These are phyloP conservation scores for Polytrichum commune DNA, from an alignment of 225 moss, liverwort and hornwort genomes.

Conservation along the genomic window DNA sequence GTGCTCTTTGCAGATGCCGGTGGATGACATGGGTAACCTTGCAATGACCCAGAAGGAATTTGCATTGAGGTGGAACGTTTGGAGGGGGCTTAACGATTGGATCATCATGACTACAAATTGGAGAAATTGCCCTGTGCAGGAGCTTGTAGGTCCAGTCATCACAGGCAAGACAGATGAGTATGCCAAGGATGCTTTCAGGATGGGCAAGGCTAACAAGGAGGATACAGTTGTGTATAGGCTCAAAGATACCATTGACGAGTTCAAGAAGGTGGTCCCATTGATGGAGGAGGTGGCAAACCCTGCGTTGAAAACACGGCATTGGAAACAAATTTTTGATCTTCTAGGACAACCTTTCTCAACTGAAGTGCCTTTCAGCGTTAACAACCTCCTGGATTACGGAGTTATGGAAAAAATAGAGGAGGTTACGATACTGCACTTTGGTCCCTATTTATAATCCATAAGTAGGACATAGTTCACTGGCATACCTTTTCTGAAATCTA, in stretches of 20 bases:
- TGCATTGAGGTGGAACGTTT: constrained; percentile 73
- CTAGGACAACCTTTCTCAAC: constrained; percentile 42
- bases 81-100: constrained; percentile 79
- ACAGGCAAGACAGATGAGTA: constrained; percentile 61
- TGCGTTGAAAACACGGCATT: constrained; percentile 75
- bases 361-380: constrained; percentile 46
- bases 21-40: constrained; percentile 83
- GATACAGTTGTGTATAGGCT: constrained; percentile 73
- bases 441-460: background rate
- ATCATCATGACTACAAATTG: constrained; percentile 66
- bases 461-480: too few relatives aligned
- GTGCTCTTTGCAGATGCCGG: constrained; percentile 55
- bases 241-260: constrained; percentile 78
- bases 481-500: background rate
- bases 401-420: constrained; percentile 65
- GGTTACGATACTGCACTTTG: constrained; percentile 23
- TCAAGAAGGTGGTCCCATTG: constrained; percentile 56
- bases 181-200: constrained; percentile 75
- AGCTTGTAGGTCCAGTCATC: constrained; percentile 49
- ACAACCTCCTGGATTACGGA: constrained; percentile 54
- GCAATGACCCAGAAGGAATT: constrained; percentile 81
- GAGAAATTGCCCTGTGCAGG: constrained; percentile 49
- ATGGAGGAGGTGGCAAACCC: constrained; percentile 92
- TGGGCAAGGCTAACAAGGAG: constrained; percentile 91
- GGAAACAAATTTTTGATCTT: constrained; percentile 69